Percentiles rank a stretch among this genome's conserved stretches.
Evolutionary conservation across 495 filamentous ascomycete species (phyloP).

Genomic region (Lasiosphaeris hirsuta): DNA sequence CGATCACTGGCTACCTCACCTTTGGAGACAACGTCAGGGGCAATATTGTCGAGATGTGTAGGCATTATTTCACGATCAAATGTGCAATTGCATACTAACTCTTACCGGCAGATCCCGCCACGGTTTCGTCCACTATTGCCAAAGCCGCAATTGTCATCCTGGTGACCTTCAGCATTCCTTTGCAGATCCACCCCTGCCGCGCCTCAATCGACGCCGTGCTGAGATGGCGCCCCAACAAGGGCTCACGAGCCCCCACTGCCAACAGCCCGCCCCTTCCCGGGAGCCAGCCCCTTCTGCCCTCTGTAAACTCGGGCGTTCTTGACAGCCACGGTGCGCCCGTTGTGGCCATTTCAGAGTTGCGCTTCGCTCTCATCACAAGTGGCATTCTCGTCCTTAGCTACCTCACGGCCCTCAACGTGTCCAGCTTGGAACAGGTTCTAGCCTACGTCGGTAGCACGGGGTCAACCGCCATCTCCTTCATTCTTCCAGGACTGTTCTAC

Average conservation of each 20-base stretch:
- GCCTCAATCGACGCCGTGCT: conserved; percentile 89
- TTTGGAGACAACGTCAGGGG: conserved; percentile 83
- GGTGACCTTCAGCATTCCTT: conserved; percentile 93
- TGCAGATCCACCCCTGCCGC: conserved; percentile 92
- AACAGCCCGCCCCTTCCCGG: conserved; percentile 33
- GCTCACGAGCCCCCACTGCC: conserved; percentile 63
- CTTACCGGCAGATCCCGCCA: conserved; percentile 57
- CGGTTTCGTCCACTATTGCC: conserved; percentile 82
- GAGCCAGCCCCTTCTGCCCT: conserved; percentile 43
- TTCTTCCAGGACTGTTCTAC: conserved; percentile 92
- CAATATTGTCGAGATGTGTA: conserved; percentile 93
- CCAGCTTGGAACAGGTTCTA: conserved; percentile 81
- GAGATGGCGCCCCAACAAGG: conserved; percentile 85
- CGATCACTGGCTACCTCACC: conserved; percentile 90
- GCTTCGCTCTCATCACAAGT: conserved; percentile 88
- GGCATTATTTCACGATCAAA: conserved; percentile 14
- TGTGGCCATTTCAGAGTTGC: conserved; percentile 70
- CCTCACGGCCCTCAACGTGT: conserved; percentile 83
- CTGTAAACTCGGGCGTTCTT: conserved; percentile 11
- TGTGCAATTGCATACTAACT: conserved; percentile 8
- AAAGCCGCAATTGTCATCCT: conserved; percentile 93
- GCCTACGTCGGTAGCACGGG: conserved; percentile 96
- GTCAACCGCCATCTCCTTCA: conserved; percentile 92
- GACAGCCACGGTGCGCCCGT: conserved; percentile 42
- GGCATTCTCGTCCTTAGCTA: conserved; percentile 80